Percentiles rank a stretch among this genome's conserved stretches.
Conservation (phyloP, 2,329 filamentous ascomycete species). For the Phialophora verrucosa region DNA sequence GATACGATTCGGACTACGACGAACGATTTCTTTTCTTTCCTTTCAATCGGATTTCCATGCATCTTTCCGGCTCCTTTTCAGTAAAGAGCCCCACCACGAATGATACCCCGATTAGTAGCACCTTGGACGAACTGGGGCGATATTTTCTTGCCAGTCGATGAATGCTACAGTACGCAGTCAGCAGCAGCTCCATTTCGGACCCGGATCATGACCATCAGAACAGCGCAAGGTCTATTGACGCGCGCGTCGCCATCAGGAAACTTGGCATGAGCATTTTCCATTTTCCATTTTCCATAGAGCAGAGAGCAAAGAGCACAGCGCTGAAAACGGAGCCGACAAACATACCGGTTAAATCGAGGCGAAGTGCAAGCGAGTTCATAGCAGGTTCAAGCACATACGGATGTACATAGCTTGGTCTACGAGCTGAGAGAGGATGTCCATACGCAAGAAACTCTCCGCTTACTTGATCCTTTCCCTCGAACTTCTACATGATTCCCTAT, state of each 20-base stretch:
- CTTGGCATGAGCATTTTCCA: not conserved
- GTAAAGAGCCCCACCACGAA: not conserved
- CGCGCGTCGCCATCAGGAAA: not conserved
- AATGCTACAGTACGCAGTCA: not conserved
- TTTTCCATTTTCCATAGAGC: not conserved
- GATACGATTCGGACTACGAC: not conserved
- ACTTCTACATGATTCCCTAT: no score
- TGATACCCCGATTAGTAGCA: not conserved
- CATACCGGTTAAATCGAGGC: not conserved
- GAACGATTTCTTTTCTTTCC: not conserved
- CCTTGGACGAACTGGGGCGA: not conserved
- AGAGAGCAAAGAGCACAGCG: not conserved
- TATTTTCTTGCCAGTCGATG: not conserved
- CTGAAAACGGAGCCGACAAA: not conserved
- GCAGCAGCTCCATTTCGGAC: not conserved
- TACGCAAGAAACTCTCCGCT: no score
- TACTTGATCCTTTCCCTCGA: no score
- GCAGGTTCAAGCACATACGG: not conserved
- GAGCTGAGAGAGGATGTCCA: no score
- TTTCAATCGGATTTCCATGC: not conserved
- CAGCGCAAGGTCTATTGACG: not conserved
- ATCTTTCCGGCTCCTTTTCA: not conserved
- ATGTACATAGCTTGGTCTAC: no score
- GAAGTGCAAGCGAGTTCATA: not conserved
- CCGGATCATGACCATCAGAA: not conserved